Evolutionary conservation across 192 early-diverging fungal species (phyloP), one percentile per base, ranked within the genome.

Genomic region (Backusella parvicylindrica): DNA sequence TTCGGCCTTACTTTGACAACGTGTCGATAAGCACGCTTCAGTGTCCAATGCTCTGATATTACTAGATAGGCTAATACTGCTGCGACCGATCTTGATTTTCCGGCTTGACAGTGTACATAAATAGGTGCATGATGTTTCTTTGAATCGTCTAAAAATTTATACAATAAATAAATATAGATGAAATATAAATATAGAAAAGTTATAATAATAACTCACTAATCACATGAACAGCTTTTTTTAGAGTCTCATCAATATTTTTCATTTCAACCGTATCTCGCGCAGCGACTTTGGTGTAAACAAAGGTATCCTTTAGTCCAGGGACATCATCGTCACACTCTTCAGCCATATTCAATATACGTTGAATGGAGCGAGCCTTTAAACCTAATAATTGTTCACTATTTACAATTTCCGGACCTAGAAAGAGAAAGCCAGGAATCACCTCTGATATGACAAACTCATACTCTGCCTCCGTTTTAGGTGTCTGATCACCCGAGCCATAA

Each of bases 91-190:
- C 93, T 82, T 12, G 91, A 92, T 33, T 90, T 86, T 12, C 93
- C 93, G 5, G 93, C 93, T 68, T 90, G 87, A 76, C 93, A 94
- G 72, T 94, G 93, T 2, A 94, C 93, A 74, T 92, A 89, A 66
- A 94, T 85, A 16, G 83, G 83, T 26, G 73, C 72, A 40, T 83
- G 86, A 77, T 71, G 80, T 69, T 11, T 68, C 69, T 81, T 77
- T 36, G 74, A 78, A 33, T 71, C 75, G 41, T 81, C 77, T 83
- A 26, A 56, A 23, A 37, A 71, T 63, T 63, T 18, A 49, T 50
- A 50, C 18, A 50, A 50, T 50, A 50, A 23, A 53, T 53, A 53
- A 12, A 56, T 9, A 56, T 56, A 56, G 50, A 56, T 56, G 50
- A 56, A 18, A 47, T 30, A 68, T 56, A 56, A 56, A 56, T 53